Conservation (phyloP, 1,139 yeast genomes). For the Lodderomyces theae region DNA sequence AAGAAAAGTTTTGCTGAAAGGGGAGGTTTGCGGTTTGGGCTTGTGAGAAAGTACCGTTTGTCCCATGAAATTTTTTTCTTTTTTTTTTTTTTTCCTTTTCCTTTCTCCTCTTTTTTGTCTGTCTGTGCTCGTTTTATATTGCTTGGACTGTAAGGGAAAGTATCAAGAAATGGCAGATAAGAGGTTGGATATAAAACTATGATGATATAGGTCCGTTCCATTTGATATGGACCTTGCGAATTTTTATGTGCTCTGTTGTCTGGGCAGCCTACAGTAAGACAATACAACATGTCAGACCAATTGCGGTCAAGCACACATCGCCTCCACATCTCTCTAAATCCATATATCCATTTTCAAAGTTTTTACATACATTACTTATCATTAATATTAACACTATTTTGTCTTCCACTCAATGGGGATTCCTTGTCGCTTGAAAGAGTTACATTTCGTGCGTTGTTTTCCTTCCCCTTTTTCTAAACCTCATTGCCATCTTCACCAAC, state of each 20-base stretch:
- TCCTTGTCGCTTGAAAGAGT: too few species aligned
- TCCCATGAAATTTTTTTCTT: conserved; percentile 1
- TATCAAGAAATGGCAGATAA: too few species aligned
- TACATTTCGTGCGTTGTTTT: too few species aligned
- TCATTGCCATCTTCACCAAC: neutral
- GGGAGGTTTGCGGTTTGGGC: neutral
- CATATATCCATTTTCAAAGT: neutral
- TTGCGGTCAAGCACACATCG: neutral
- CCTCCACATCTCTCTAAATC: neutral
- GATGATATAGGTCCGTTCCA: too few species aligned
- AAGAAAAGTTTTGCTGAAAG: neutral
- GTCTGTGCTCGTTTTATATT: too few species aligned
- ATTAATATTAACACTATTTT: neutral
- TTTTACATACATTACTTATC: conserved; percentile 1
- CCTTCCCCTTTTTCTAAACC: neutral
- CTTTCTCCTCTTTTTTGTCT: neutral
- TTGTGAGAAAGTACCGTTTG: neutral
- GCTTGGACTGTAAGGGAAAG: too few species aligned
- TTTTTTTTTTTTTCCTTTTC: neutral
- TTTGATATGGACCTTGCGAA: too few species aligned
- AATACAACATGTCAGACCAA: too few species aligned
- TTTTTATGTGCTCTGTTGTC: too few species aligned
- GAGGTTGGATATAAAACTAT: too few species aligned
- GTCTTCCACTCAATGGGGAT: too few species aligned
- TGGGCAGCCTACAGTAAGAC: too few species aligned